Evolutionary conservation across 345 rosid species (phyloP), one percentile per base, ranked within the genome.

Genomic region (Syzygium grande): DNA sequence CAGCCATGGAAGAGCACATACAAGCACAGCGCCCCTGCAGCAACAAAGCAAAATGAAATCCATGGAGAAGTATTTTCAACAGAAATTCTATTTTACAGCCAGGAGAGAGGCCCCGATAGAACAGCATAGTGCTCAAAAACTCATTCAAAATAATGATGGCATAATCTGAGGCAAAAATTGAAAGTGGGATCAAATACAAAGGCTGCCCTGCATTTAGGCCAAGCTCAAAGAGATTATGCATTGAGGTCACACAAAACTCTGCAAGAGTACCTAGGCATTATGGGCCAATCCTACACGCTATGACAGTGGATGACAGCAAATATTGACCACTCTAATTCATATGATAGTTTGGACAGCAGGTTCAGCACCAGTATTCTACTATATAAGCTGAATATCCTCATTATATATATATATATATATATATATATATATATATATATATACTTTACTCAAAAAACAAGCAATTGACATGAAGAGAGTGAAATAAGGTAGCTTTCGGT

Each of bases 1-100:
- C 56, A 98, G 94, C 99, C 99, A 97, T 1, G 99, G 99, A 90
- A 97, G 93, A 51, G 96, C 90, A 90, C 98, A 98, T 46, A 93
- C 98, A 88, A 95, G 88, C 59, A 98, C 93, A 87, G 99, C 98
- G 87, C 98, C 99, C 92, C 99, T 98, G 93, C 88, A 90, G 30
- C 52, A 87, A 84, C 73, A 55, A 46, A 73, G 83, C 83, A 73
- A 73, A 73, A 73, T 49, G 21, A 73, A 38, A n/a, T n/a, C n/a
- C n/a, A n/a, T n/a, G n/a, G n/a, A n/a, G n/a, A n/a, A n/a, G n/a
- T n/a, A n/a, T n/a, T n/a, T n/a, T n/a, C n/a, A n/a, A n/a, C n/a
- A n/a, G n/a, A n/a, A n/a, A n/a, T n/a, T n/a, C n/a, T n/a, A n/a
- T n/a, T n/a, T n/a, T n/a, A n/a, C n/a, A n/a, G n/a, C n/a, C n/a